A percentile compares a stretch with the other conserved stretches of the same genome.
phyloP scores from a whole-genome alignment of 2,329 filamentous ascomycete species.

The Botrytis hyacinthi region DNA sequence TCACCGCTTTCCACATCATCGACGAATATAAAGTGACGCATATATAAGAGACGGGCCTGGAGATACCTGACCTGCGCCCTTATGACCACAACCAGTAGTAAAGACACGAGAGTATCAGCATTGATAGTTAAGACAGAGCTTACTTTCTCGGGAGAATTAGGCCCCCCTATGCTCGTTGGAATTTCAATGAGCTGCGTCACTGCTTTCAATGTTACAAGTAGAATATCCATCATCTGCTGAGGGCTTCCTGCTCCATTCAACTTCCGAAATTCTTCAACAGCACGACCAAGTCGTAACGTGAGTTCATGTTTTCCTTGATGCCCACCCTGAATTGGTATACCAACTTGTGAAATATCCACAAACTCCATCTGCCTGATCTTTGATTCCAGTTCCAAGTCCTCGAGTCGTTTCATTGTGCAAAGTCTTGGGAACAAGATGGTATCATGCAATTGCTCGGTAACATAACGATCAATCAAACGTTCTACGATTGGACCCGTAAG shows the following conservation, averaged over 20 bases:
- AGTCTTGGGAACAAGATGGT: slow-evolving; percentile 78
- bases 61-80: slow-evolving; percentile 83
- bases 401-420: slow-evolving; percentile 71
- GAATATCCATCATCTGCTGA: slow-evolving; percentile 41
- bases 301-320: slow-evolving; percentile 77
- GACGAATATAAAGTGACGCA: slow-evolving; percentile 95
- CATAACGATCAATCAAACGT: slow-evolving; percentile 89
- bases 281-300: slow-evolving; percentile 70
- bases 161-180: slow-evolving; percentile 39
- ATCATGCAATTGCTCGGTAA: slow-evolving; percentile 89
- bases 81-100: slow-evolving; percentile 90
- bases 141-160: slow-evolving; percentile 40
- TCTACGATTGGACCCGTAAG: slow-evolving; percentile 90
- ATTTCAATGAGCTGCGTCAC: slow-evolving; percentile 67
- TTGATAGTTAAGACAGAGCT: slow-evolving; percentile 60
- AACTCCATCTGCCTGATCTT: slow-evolving; percentile 92
- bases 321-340: slow-evolving; percentile 79
- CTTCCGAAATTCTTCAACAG: slow-evolving; percentile 85
- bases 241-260: slow-evolving; percentile 64
- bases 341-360: slow-evolving; percentile 92
- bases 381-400: slow-evolving; percentile 83
- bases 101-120: slow-evolving; percentile 87
- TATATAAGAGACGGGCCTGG: slow-evolving; percentile 86
- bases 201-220: slow-evolving; percentile 61
- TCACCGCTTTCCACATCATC: slow-evolving; percentile 97